Percentiles rank a stretch among this genome's conserved stretches.
Conservation (phyloP, 164 flowering plant genomes). For the Stephania cephalantha region DNA sequence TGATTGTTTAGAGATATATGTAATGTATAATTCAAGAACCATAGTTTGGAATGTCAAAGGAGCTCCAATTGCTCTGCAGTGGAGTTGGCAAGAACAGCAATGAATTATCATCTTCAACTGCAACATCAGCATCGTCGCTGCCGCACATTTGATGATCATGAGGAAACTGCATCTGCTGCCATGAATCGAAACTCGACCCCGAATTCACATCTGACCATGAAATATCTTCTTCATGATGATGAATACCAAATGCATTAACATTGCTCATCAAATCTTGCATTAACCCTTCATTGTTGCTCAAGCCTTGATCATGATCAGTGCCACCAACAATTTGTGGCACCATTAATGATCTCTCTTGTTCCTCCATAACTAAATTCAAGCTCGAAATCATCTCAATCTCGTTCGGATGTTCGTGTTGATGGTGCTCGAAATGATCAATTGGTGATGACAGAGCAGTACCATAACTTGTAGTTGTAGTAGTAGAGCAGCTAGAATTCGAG, state of each 20-base stretch:
- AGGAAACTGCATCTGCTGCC: slow-evolving; percentile 6
- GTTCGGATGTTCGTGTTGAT: no score
- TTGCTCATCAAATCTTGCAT: slow-evolving; percentile 2
- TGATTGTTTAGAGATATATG: no score
- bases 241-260: neutral
- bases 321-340: neutral
- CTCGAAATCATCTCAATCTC: no score
- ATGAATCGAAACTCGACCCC: neutral
- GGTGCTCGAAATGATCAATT: neutral
- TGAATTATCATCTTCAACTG: slow-evolving; percentile 4
- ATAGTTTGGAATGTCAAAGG: slow-evolving; percentile 10
- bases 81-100: neutral
- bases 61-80: slow-evolving; percentile 3
- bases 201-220: slow-evolving; percentile 4
- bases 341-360: neutral
- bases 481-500: no score
- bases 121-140: neutral
- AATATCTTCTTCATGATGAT: neutral
- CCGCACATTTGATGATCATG: neutral
- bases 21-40: neutral
- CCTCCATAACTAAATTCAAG: neutral
- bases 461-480: neutral
- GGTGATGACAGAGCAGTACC: neutral
- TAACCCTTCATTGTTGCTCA: neutral
- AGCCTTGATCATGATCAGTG: neutral